Conservation (phyloP, 805 yeast genomes). For the Kuraishia floccosa region DNA sequence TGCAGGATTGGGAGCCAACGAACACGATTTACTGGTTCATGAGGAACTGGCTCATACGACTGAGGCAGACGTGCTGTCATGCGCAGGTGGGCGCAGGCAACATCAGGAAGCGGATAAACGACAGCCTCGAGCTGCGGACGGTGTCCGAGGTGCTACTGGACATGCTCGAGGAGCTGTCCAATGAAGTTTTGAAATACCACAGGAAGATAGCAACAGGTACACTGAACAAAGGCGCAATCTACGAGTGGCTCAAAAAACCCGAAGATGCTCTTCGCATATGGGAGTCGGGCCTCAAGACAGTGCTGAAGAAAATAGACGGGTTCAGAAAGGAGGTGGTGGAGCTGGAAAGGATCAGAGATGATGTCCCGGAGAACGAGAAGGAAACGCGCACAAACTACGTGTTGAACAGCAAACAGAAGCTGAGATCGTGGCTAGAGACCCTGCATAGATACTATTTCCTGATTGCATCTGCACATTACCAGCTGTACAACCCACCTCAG, state of each 20-base stretch:
- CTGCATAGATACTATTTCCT: constrained; percentile 74
- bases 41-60: constrained; percentile 55
- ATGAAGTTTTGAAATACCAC: constrained; percentile 35
- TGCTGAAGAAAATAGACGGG: constrained; percentile 12
- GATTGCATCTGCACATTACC: constrained; percentile 64
- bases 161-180: constrained; percentile 47
- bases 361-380: constrained; percentile 1
- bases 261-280: constrained; percentile 36
- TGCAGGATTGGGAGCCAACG: constrained; percentile 37
- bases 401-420: constrained; percentile 13
- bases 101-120: constrained; percentile 2
- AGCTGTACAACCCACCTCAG: constrained; percentile 27
- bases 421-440: constrained; percentile 42
- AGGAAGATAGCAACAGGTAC: constrained; percentile 30
- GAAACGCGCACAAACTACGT: not conserved
- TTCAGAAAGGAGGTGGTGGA: constrained; percentile 6
- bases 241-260: constrained; percentile 47
- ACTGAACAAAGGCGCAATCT: constrained; percentile 57
- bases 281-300: constrained; percentile 22
- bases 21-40: constrained; percentile 28
- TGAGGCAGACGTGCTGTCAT: constrained; percentile 80
- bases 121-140: constrained; percentile 24
- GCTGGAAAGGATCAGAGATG: constrained; percentile 3
- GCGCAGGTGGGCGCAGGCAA: constrained; percentile 28
- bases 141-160: constrained; percentile 59